These are phyloP conservation scores for Ogataea chonburiensis DNA, from an alignment of 805 yeast species.

Conservation along the genomic window DNA sequence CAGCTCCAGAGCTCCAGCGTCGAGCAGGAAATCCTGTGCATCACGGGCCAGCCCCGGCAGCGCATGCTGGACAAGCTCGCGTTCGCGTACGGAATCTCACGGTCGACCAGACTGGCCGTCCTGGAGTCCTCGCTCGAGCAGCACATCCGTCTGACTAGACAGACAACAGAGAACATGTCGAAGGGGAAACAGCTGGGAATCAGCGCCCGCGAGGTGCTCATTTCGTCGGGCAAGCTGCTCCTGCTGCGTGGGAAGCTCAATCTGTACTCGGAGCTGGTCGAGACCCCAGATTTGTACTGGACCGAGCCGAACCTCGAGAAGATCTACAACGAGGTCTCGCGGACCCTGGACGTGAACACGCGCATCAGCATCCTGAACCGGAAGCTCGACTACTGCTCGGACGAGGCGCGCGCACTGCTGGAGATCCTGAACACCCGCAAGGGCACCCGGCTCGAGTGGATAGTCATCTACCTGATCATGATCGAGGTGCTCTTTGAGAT, in stretches of 20 bases:
- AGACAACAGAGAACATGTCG: slow-evolving; percentile 64
- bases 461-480: slow-evolving; percentile 77
- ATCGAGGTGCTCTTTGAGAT: slow-evolving; percentile 83
- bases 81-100: slow-evolving; percentile 80
- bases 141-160: slow-evolving; percentile 61
- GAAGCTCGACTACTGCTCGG: slow-evolving; percentile 87
- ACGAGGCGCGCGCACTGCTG: slow-evolving; percentile 77
- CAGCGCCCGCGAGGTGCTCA: slow-evolving; percentile 60
- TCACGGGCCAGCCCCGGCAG: slow-evolving; percentile 53
- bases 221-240: slow-evolving; percentile 71
- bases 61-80: slow-evolving; percentile 77
- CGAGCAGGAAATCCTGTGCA: slow-evolving; percentile 66
- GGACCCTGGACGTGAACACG: slow-evolving; percentile 70
- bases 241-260: slow-evolving; percentile 79
- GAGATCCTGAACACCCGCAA: slow-evolving; percentile 74
- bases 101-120: slow-evolving; percentile 83
- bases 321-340: slow-evolving; percentile 69
- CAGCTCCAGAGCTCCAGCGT: slow-evolving; percentile 33
- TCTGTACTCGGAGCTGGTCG: slow-evolving; percentile 82
- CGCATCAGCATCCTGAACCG: slow-evolving; percentile 78
- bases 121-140: slow-evolving; percentile 71
- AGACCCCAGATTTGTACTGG: slow-evolving; percentile 94
- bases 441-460: slow-evolving; percentile 80
- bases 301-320: slow-evolving; percentile 81
- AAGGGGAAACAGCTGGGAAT: slow-evolving; percentile 54